These are phyloP conservation scores for Fibroporia radiculosa DNA, from an alignment of 768 basidiomycete genomes.

Conservation along the genomic window DNA sequence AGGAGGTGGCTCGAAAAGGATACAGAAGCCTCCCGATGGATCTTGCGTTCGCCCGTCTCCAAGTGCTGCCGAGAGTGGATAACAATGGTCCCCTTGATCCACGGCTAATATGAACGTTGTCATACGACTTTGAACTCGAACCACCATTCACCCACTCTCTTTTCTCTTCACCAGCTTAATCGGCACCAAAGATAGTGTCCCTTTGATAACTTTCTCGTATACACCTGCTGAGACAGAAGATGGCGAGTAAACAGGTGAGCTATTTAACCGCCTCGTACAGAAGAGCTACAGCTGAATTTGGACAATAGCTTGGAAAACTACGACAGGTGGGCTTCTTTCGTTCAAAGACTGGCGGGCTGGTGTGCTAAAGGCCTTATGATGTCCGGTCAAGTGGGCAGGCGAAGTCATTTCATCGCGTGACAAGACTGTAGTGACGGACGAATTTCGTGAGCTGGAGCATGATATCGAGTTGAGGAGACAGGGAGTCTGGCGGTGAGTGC, in stretches of 20 bases:
- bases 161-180: too few relatives aligned
- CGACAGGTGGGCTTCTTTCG: conserved; percentile 49
- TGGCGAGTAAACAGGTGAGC: conserved; percentile 63
- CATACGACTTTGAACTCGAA: too few relatives aligned
- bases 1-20: too few relatives aligned
- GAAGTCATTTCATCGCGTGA: conserved; percentile 83
- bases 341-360: not conserved
- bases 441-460: conserved; percentile 73
- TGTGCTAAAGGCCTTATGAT: not conserved
- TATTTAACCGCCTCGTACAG: not conserved
- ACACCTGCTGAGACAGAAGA: too few relatives aligned
- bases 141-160: too few relatives aligned
- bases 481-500: conserved; percentile 64
- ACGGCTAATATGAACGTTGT: too few relatives aligned
- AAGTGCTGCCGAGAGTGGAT: too few relatives aligned
- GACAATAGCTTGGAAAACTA: conserved; percentile 61
- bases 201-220: too few relatives aligned
- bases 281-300: conserved; percentile 5
- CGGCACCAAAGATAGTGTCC: too few relatives aligned
- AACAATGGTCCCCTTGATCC: too few relatives aligned
- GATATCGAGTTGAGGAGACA: conserved; percentile 77
- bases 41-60: too few relatives aligned
- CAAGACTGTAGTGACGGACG: conserved; percentile 70
- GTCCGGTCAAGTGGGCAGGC: conserved; percentile 81
- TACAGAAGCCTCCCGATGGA: too few relatives aligned